A percentile compares a stretch with the other conserved stretches of the same genome.
Evolutionary conservation across 176 grass and related monocot species (phyloP).

Genomic region (Panicum miliaceum): DNA sequence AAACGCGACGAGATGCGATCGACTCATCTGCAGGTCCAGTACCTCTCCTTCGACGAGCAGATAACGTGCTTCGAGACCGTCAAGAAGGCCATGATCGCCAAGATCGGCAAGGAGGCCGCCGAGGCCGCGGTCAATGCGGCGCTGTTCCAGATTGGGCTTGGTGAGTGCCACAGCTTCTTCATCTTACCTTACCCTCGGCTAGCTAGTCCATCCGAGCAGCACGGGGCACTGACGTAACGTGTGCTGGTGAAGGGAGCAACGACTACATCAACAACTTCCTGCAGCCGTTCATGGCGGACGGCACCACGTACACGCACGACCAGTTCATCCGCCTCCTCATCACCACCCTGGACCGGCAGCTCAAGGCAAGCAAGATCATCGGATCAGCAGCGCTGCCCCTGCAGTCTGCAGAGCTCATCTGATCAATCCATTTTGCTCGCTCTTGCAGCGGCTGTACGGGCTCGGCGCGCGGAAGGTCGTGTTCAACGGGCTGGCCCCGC

Average conservation of each 20-base stretch:
- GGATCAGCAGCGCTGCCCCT: not conserved
- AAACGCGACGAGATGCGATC: not conserved
- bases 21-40: slow-evolving; percentile 61
- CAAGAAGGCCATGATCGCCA: slow-evolving; percentile 64
- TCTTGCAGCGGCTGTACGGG: slow-evolving; percentile 65
- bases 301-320: slow-evolving; percentile 72
- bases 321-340: slow-evolving; percentile 81
- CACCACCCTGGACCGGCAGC: slow-evolving; percentile 63
- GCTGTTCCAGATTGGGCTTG: slow-evolving; percentile 72
- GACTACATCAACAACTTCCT: slow-evolving; percentile 99
- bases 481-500: slow-evolving; percentile 73
- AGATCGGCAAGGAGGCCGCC: slow-evolving; percentile 60
- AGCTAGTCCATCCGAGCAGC: not conserved
- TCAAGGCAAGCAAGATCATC: slow-evolving; percentile 54
- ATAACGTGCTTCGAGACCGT: slow-evolving; percentile 70
- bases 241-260: slow-evolving; percentile 74
- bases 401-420: not conserved
- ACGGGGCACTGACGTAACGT: not conserved
- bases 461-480: slow-evolving; percentile 78
- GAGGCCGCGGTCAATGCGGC: slow-evolving; percentile 69
- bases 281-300: slow-evolving; percentile 89
- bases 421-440: not conserved
- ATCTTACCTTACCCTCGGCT: not conserved
- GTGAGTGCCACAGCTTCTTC: slow-evolving; percentile 25
- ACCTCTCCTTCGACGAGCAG: slow-evolving; percentile 88